A percentile compares a stretch with the other conserved stretches of the same genome.
Conservation (phyloP, 1,284 basidiomycete genomes). For the Boletus mariae region DNA sequence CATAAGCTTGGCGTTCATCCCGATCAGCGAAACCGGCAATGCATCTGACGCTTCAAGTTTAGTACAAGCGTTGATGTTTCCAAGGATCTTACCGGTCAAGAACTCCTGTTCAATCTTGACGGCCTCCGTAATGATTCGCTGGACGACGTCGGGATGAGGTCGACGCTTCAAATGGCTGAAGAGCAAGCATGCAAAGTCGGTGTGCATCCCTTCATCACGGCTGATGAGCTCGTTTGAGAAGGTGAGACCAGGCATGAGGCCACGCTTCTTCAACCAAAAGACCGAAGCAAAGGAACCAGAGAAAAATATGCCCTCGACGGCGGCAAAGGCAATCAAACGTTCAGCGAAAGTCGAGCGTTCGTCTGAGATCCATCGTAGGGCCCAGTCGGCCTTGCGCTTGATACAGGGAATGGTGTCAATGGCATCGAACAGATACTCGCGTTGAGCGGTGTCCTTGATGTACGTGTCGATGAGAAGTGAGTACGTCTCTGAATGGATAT, state of each 20-base stretch:
- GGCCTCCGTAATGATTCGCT: constrained; percentile 76
- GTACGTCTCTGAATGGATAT: constrained; percentile 96
- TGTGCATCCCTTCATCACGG: constrained; percentile 97
- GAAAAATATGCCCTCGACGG: constrained; percentile 98
- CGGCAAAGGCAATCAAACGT: constrained; percentile 94
- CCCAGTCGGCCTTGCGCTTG: constrained; percentile 93
- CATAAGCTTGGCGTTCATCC: too few species aligned
- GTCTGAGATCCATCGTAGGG: constrained; percentile 91
- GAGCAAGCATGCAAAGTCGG: constrained; percentile 95
- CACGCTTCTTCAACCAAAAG: constrained; percentile 99
- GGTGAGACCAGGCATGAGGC: constrained; percentile 95
- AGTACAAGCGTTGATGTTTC: neutral
- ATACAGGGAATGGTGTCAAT: constrained; percentile 93
- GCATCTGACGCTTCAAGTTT: constrained; percentile 46
- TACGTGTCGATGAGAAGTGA: constrained; percentile 98
- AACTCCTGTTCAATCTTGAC: constrained; percentile 86
- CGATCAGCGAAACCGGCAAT: constrained; percentile 35
- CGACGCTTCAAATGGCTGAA: constrained; percentile 82
- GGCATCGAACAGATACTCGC: constrained; percentile 89
- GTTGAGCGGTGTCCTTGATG: constrained; percentile 84
- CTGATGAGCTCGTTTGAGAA: constrained; percentile 98
- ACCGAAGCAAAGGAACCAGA: constrained; percentile 93
- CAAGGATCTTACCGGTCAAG: constrained; percentile 55
- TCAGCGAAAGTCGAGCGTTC: constrained; percentile 82
- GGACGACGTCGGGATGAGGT: constrained; percentile 80